These are phyloP conservation scores for Pezicula carpinea DNA, from an alignment of 2,329 filamentous ascomycete species.

Conservation along the genomic window DNA sequence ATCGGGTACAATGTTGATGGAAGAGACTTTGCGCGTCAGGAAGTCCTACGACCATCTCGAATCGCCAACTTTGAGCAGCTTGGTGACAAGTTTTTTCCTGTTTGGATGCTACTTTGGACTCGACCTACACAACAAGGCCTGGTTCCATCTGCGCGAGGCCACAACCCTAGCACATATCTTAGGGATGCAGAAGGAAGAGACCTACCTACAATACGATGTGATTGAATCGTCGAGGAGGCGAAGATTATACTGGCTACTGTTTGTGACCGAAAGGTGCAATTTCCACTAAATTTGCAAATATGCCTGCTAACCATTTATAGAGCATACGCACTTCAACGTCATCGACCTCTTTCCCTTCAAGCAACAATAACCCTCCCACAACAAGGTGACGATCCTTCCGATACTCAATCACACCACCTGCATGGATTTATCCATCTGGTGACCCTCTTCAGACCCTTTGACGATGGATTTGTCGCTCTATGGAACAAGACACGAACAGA, in stretches of 20 bases:
- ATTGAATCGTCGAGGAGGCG: constrained; percentile 59
- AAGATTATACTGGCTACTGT: constrained; percentile 69
- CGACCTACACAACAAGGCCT: constrained; percentile 70
- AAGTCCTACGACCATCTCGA: constrained; percentile 59
- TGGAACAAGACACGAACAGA: constrained; percentile 63
- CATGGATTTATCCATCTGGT: constrained; percentile 56
- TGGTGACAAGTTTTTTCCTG: constrained; percentile 75
- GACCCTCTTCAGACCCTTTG: constrained; percentile 60
- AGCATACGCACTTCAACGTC: constrained; percentile 67
- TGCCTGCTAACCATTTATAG: constrained; percentile 29
- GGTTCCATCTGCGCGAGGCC: constrained; percentile 75
- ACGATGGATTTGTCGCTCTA: constrained; percentile 56
- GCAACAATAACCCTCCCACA: constrained; percentile 64
- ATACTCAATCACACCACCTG: constrained; percentile 47
- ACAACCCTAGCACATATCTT: constrained; percentile 62
- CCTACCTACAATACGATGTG: constrained; percentile 54
- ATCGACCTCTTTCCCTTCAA: constrained; percentile 65
- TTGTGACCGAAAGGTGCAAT: constrained; percentile 62
- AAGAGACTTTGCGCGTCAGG: constrained; percentile 61
- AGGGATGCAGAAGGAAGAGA: constrained; percentile 57
- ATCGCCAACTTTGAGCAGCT: constrained; percentile 48
- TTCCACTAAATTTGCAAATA: not conserved
- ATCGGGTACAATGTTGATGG: constrained; percentile 61
- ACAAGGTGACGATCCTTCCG: constrained; percentile 54
- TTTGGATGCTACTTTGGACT: constrained; percentile 69